These are phyloP conservation scores for Neonothopanus nambi DNA, from an alignment of 1,284 basidiomycete genomes.

Conservation along the genomic window DNA sequence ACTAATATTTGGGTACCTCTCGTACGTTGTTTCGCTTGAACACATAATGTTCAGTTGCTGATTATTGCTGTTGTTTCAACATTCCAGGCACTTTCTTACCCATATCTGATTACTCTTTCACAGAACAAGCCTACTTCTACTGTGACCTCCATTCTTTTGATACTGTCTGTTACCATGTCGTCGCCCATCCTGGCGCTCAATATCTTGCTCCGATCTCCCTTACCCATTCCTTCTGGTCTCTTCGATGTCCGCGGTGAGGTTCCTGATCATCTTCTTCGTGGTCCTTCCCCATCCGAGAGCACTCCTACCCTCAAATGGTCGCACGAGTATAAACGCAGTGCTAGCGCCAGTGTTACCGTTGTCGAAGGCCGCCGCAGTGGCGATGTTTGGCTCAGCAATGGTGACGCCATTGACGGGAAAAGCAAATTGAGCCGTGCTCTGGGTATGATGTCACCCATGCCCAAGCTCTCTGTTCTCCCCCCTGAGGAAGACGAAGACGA, in stretches of 20 bases:
- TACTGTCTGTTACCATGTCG: constrained; percentile 63
- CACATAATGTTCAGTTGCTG: constrained; percentile 6
- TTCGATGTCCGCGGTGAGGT: constrained; percentile 53
- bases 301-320: constrained; percentile 44
- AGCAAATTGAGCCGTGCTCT: constrained; percentile 57
- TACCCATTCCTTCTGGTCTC: constrained; percentile 64
- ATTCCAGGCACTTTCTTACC: constrained; percentile 52
- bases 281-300: constrained; percentile 39
- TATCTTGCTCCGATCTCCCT: constrained; percentile 54
- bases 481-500: constrained; percentile 39
- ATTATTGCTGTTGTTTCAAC: too few relatives aligned
- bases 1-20: constrained; percentile 64
- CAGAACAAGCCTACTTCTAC: constrained; percentile 38
- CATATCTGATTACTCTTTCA: constrained; percentile 54
- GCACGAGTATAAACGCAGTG: constrained; percentile 62
- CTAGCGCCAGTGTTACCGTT: constrained; percentile 59
- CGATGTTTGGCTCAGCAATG: constrained; percentile 69
- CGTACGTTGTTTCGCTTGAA: constrained; percentile 40
- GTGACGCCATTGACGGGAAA: constrained; percentile 65
- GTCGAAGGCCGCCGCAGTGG: constrained; percentile 68
- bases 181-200: constrained; percentile 64
- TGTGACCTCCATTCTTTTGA: constrained; percentile 47
- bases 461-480: constrained; percentile 67
- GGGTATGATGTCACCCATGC: constrained; percentile 56
- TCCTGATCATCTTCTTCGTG: constrained; percentile 41